phyloP scores from a whole-genome alignment of 2,329 filamentous ascomycete species.

The Ascochyta viciae-villosae region DNA sequence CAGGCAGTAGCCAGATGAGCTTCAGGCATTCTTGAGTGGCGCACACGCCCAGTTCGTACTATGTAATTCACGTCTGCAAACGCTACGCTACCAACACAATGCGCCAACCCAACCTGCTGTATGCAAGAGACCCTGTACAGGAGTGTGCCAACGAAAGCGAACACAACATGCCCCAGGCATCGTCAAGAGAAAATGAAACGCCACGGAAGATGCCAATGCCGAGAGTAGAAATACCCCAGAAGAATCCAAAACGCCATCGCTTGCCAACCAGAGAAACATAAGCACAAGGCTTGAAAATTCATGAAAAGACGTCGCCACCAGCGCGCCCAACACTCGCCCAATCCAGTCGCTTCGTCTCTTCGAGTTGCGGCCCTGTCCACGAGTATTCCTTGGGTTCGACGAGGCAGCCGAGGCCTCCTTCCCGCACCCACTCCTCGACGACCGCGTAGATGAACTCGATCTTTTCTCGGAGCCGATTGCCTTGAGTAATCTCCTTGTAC shows the following conservation, averaged over 20 bases:
- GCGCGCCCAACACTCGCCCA: slow-evolving; percentile 58
- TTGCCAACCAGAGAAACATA: slow-evolving; percentile 25
- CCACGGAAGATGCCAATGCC: slow-evolving; percentile 41
- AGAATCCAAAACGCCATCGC: slow-evolving; percentile 40
- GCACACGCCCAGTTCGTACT: slow-evolving; percentile 17
- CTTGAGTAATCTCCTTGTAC: slow-evolving; percentile 64
- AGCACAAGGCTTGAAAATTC: slow-evolving; percentile 22
- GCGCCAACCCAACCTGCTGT: slow-evolving; percentile 18
- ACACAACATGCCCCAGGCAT: slow-evolving; percentile 21
- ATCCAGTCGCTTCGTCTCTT: slow-evolving; percentile 55
- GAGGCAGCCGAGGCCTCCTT: slow-evolving; percentile 69
- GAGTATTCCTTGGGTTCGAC: slow-evolving; percentile 46
- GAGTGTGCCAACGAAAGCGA: slow-evolving; percentile 33
- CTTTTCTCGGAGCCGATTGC: slow-evolving; percentile 77
- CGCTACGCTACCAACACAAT: slow-evolving; percentile 20
- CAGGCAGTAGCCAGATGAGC: slow-evolving; percentile 18
- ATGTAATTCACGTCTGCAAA: slow-evolving; percentile 18
- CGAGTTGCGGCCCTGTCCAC: slow-evolving; percentile 54
- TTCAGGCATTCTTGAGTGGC: slow-evolving; percentile 18
- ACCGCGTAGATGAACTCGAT: slow-evolving; percentile 74
- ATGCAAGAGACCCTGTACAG: slow-evolving; percentile 33
- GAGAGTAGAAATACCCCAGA: slow-evolving; percentile 32
- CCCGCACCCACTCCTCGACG: slow-evolving; percentile 73
- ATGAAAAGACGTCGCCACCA: slow-evolving; percentile 54
- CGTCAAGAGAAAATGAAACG: slow-evolving; percentile 30